phyloP scores from a whole-genome alignment of 176 grass and related monocot species.

The Oryza glumipatula region DNA sequence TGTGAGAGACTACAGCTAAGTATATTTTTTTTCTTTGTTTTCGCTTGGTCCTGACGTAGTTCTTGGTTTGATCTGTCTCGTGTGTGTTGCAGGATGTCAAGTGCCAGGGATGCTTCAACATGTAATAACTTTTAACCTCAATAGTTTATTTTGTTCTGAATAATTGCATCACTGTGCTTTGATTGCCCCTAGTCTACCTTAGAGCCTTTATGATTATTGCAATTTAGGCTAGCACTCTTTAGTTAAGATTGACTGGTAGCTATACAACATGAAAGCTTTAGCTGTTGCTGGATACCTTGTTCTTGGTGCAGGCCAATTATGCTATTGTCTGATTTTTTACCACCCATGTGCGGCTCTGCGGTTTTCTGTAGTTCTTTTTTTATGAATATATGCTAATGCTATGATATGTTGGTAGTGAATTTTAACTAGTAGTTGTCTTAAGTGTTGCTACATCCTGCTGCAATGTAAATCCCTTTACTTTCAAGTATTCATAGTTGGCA shows the following conservation, averaged over 20 bases:
- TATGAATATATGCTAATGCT: not conserved
- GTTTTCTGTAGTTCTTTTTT: not conserved
- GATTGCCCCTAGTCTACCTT: not conserved
- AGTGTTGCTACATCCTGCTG: not conserved
- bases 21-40: not conserved
- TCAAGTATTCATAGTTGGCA: not conserved
- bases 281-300: not conserved
- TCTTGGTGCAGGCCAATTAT: not conserved
- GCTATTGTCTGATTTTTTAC: not conserved
- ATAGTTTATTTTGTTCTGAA: not conserved
- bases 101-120: constrained; percentile 83
- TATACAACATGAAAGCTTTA: not conserved
- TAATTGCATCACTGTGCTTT: not conserved
- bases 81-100: constrained; percentile 40
- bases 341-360: not conserved
- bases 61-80: not conserved
- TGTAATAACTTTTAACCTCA: constrained; percentile 33
- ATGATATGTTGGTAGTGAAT: not conserved
- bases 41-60: not conserved
- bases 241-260: not conserved
- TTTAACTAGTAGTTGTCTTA: not conserved
- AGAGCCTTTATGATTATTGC: not conserved
- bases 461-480: not conserved
- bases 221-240: not conserved
- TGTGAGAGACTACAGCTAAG: not conserved